These are phyloP conservation scores for Pichia sp. DNA, from an alignment of 1,139 yeast genomes.

Conservation along the genomic window DNA sequence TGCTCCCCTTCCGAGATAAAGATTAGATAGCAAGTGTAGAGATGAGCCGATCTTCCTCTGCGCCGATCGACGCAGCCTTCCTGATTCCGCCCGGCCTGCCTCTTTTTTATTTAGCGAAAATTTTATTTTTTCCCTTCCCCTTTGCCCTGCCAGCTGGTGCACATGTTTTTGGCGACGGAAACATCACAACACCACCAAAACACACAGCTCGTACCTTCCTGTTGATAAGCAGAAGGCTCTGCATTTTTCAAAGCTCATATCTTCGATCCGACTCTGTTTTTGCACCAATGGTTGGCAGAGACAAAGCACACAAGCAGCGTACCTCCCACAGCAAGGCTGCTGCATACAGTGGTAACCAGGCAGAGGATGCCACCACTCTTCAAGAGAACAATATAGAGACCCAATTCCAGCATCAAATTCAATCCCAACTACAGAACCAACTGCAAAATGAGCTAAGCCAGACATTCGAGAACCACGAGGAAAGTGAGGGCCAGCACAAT, in stretches of 20 bases:
- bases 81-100: too few species aligned
- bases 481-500: not conserved
- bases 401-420: slow-evolving; percentile 16
- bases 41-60: not conserved
- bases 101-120: not conserved
- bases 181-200: slow-evolving; percentile 25
- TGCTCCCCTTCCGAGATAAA: too few species aligned
- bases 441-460: slow-evolving; percentile 9
- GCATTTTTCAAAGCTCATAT: not conserved
- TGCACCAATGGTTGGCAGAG: not conserved
- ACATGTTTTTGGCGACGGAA: slow-evolving; percentile 13
- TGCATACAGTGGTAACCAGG: not conserved
- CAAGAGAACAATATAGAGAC: slow-evolving; percentile 5
- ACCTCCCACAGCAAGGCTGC: not conserved
- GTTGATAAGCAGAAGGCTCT: not conserved
- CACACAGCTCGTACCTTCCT: not conserved
- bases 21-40: not conserved
- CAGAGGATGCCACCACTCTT: not conserved
- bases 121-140: not conserved
- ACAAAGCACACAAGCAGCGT: slow-evolving; percentile 12
- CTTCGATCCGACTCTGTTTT: not conserved
- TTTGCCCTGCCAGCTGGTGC: slow-evolving; percentile 8
- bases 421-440: slow-evolving; percentile 16
- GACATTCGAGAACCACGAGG: not conserved
- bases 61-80: not conserved